Evolutionary conservation across 73 alveolate species (phyloP), one percentile per base, ranked within the genome.

Genomic region (Durusdinium trenchii): DNA sequence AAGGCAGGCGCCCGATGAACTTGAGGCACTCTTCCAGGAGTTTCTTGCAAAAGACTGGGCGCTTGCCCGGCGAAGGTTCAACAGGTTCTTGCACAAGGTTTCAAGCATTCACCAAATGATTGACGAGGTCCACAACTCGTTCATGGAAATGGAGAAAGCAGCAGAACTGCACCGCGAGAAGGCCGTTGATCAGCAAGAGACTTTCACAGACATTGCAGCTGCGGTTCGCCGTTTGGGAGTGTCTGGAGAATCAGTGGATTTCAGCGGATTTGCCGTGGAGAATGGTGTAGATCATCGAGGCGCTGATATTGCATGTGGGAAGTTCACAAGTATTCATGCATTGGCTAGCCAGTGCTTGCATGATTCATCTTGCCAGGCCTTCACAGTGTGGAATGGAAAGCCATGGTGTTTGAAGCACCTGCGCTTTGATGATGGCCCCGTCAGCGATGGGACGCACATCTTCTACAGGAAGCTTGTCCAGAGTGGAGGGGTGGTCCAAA

Each of bases 351-450:
- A 71, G 45, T 71, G 83, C 43, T 71, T 71, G 36, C 38, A n/a
- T 32, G 83, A 71, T n/a, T n/a, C 83, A 14, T 32, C 83, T 23
- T 71, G 83, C 83, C 32, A 12, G 12, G 83, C 83, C 16, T 71
- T 71, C 83, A 71, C 48, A 42, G 12, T 71, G 45, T 18, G 83
- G 83, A n/a, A 71, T 71, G 83, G 83, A 71, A 71, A n/a, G 47
- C 83, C 83, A n/a, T 71, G 83, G 83, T 71, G 83, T 3, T 18
- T 71, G 83, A 71, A 71, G 83, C 83, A 71, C 45, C 43, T 71
- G 47, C 83, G 45, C 83, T 71, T 26, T 71, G 83, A 71, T 42
- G 12, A 23, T 71, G 83, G 83, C 3, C 3, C 23, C 14, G 45
- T 71, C 36, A 35, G 5, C 18, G 83, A 71, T 42, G 1, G 20